Evolutionary conservation across 2,329 filamentous ascomycete species (phyloP).

Genomic region (Hypoxylon sp.): DNA sequence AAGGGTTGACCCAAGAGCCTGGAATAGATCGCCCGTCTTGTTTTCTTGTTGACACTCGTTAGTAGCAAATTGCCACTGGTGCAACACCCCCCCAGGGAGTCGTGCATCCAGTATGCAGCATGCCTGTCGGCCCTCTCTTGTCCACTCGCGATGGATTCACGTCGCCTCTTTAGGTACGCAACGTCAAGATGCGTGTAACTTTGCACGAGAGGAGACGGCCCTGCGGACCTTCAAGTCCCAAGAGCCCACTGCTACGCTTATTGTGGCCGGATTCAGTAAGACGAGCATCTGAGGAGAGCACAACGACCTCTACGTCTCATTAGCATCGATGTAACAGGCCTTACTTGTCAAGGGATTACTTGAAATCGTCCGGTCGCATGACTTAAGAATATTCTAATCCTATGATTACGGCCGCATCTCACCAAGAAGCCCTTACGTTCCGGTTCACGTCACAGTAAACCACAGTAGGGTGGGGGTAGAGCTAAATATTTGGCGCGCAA

Average conservation of each 20-base stretch:
- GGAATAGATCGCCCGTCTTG: slow-evolving; percentile 28
- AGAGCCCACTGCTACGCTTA: slow-evolving; percentile 21
- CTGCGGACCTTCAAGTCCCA: slow-evolving; percentile 9
- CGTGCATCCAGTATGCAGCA: slow-evolving; percentile 21
- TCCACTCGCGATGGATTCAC: slow-evolving; percentile 21
- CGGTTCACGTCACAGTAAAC: slow-evolving; percentile 1
- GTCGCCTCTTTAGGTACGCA: slow-evolving; percentile 19
- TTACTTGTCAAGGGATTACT: slow-evolving; percentile 19
- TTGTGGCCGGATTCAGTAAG: slow-evolving; percentile 21
- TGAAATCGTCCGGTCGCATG: slow-evolving; percentile 1
- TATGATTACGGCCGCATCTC: slow-evolving; percentile 29
- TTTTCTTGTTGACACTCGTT: slow-evolving; percentile 18
- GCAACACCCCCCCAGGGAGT: slow-evolving; percentile 19
- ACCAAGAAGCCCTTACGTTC: slow-evolving; percentile 5
- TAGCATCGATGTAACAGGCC: slow-evolving; percentile 16
- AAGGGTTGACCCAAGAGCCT: slow-evolving; percentile 35
- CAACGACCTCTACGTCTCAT: slow-evolving; percentile 16
- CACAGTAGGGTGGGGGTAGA: slow-evolving; percentile 6
- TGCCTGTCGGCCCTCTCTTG: slow-evolving; percentile 17
- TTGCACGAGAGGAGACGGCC: slow-evolving; percentile 14
- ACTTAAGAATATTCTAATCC: slow-evolving; percentile 14
- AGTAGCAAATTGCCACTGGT: slow-evolving; percentile 22
- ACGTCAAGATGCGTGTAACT: slow-evolving; percentile 27
- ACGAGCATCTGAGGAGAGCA: slow-evolving; percentile 19
- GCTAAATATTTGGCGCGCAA: slow-evolving; percentile 3